Conservation (phyloP, 305 asterid species). For the Rubia peregrina region DNA sequence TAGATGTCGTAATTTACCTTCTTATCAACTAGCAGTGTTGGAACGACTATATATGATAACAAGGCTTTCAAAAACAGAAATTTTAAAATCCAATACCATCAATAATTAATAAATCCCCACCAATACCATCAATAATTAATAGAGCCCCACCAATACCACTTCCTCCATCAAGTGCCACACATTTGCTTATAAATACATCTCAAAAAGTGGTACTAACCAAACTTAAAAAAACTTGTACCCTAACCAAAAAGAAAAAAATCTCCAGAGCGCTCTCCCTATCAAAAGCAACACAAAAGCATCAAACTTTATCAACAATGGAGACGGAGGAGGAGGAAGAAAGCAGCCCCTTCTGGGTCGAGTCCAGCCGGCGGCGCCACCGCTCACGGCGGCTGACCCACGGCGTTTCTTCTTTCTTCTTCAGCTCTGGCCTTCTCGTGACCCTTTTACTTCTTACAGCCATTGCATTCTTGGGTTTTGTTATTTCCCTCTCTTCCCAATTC, state of each 20-base stretch:
- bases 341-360: constrained; percentile 70
- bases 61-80: too few relatives aligned
- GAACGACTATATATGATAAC: too few relatives aligned
- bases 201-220: background rate
- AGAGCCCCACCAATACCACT: constrained; percentile 23
- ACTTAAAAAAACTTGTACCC: background rate
- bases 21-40: too few relatives aligned
- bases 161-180: constrained; percentile 12
- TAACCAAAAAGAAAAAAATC: background rate
- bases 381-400: constrained; percentile 45
- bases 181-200: background rate
- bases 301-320: constrained; percentile 29
- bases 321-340: constrained; percentile 39
- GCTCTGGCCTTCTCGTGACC: constrained; percentile 54
- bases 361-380: constrained; percentile 44
- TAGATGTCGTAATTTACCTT: too few relatives aligned
- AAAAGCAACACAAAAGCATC: constrained; percentile 14
- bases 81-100: too few relatives aligned
- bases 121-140: constrained; percentile 15
- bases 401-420: constrained; percentile 40
- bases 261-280: constrained; percentile 18
- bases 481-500: constrained; percentile 41
- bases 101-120: too few relatives aligned
- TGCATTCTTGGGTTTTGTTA: constrained; percentile 42
- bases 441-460: constrained; percentile 50